A percentile compares a stretch with the other conserved stretches of the same genome.
These are phyloP conservation scores for Salix suchowensis DNA, from an alignment of 345 rosid species.

Conservation along the genomic window DNA sequence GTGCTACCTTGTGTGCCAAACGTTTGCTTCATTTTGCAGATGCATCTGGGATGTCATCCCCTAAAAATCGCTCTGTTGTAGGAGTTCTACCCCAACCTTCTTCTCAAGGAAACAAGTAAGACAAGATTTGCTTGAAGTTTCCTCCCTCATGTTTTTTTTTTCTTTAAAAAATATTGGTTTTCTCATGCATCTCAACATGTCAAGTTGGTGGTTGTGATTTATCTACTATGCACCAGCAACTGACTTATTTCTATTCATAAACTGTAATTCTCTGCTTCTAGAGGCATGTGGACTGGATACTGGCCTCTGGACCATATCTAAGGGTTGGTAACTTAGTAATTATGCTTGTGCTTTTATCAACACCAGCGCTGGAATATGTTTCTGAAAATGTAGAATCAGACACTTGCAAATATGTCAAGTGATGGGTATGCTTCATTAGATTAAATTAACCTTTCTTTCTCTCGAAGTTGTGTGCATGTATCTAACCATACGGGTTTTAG, in stretches of 20 bases:
- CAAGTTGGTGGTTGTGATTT: neutral
- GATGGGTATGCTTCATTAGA: neutral
- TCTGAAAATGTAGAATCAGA: neutral
- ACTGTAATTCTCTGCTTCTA: neutral
- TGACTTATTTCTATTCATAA: neutral
- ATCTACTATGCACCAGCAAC: neutral
- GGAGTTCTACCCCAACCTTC: constrained; percentile 29
- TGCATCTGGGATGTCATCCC: constrained; percentile 15
- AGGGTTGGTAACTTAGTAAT: neutral
- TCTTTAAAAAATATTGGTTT: neutral
- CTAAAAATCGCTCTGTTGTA: constrained; percentile 17
- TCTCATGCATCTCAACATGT: constrained; percentile 5
- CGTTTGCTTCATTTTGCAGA: constrained; percentile 27
- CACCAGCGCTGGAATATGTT: neutral
- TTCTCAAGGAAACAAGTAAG: constrained; percentile 25
- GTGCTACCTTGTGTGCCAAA: neutral
- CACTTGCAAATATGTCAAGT: neutral
- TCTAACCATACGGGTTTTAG: neutral
- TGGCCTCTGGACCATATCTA: constrained; percentile 4
- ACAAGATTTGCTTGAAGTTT: constrained; percentile 12
- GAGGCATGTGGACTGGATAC: constrained; percentile 3
- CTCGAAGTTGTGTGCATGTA: neutral
- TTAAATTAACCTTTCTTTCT: neutral
- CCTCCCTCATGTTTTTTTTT: neutral
- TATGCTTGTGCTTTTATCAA: neutral